Percentiles rank a stretch among this genome's conserved stretches.
Evolutionary conservation across 345 rosid genomes (phyloP).

Genomic region (Citrus australasica): DNA sequence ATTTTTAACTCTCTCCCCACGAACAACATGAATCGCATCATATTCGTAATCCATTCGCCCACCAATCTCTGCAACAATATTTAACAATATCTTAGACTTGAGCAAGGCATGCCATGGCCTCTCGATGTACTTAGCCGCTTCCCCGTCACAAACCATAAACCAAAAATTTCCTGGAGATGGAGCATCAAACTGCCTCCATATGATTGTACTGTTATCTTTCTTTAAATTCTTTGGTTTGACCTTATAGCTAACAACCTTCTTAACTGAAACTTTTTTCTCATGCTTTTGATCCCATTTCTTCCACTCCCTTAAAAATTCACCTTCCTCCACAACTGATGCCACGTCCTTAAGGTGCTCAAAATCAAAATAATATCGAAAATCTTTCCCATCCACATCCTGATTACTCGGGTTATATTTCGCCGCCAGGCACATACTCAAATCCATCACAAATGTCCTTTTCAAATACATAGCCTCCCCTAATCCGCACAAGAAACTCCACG

Average conservation of each 20-base stretch:
- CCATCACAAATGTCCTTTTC: slow-evolving; percentile 90
- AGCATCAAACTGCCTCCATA: slow-evolving; percentile 89
- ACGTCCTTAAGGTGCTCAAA: slow-evolving; percentile 85
- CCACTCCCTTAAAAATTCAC: slow-evolving; percentile 76
- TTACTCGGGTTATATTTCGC: slow-evolving; percentile 56
- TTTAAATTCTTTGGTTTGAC: slow-evolving; percentile 65
- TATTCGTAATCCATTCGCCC: slow-evolving; percentile 96
- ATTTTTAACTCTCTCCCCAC: slow-evolving; percentile 85
- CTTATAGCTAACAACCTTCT: slow-evolving; percentile 67
- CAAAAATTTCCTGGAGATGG: slow-evolving; percentile 87
- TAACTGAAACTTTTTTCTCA: slow-evolving; percentile 63
- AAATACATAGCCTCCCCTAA: slow-evolving; percentile 93
- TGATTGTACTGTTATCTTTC: slow-evolving; percentile 72
- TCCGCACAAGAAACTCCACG: slow-evolving; percentile 96
- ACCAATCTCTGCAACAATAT: slow-evolving; percentile 74
- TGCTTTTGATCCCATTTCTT: slow-evolving; percentile 74
- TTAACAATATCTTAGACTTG: slow-evolving; percentile 94
- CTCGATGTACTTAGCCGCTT: slow-evolving; percentile 59
- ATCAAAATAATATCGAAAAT: slow-evolving; percentile 82
- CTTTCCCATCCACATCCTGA: slow-evolving; percentile 83
- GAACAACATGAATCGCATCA: slow-evolving; percentile 80
- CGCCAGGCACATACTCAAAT: slow-evolving; percentile 75
- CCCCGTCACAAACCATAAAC: slow-evolving; percentile 91
- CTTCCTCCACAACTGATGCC: slow-evolving; percentile 74
- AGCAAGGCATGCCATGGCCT: slow-evolving; percentile 87